A percentile compares a stretch with the other conserved stretches of the same genome.
phyloP scores from a whole-genome alignment of 2,329 filamentous ascomycete species.

The Diaporthe eres region DNA sequence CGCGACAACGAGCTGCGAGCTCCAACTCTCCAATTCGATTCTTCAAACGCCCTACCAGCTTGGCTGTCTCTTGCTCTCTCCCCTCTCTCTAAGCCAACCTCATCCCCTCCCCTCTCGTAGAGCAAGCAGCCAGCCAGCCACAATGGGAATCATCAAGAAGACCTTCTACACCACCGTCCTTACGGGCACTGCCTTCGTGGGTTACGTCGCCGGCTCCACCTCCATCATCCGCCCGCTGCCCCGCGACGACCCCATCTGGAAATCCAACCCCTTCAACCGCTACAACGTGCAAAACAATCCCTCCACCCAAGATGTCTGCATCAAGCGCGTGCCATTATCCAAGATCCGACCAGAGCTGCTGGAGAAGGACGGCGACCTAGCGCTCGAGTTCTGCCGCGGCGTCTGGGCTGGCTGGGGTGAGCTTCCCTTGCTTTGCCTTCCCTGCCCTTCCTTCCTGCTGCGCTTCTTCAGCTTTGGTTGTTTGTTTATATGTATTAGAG shows the following conservation, averaged over 20 bases:
- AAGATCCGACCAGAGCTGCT: slow-evolving; percentile 77
- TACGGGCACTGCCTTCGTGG: slow-evolving; percentile 65
- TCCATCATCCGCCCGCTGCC: slow-evolving; percentile 69
- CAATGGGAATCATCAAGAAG: slow-evolving; percentile 69
- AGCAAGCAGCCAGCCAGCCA: slow-evolving; percentile 22
- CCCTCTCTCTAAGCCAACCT: neutral
- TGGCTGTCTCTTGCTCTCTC: neutral
- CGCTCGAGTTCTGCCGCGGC: slow-evolving; percentile 76
- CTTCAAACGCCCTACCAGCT: neutral
- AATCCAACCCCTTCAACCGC: slow-evolving; percentile 66
- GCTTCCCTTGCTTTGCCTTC: slow-evolving; percentile 45
- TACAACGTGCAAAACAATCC: slow-evolving; percentile 76
- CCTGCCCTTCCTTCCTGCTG: neutral
- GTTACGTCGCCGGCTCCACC: slow-evolving; percentile 68
- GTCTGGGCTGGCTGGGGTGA: slow-evolving; percentile 77
- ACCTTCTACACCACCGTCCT: slow-evolving; percentile 62
- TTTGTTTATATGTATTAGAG: too few species aligned
- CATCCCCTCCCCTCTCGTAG: neutral
- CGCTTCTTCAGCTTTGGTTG: neutral
- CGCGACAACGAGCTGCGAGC: neutral
- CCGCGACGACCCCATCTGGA: slow-evolving; percentile 73
- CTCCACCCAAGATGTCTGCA: slow-evolving; percentile 73
- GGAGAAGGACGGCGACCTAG: slow-evolving; percentile 69
- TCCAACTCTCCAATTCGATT: slow-evolving; percentile 2
- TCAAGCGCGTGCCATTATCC: slow-evolving; percentile 72